Evolutionary conservation across 441 rosid species (phyloP).

Genomic region (Brassica hybrid): DNA sequence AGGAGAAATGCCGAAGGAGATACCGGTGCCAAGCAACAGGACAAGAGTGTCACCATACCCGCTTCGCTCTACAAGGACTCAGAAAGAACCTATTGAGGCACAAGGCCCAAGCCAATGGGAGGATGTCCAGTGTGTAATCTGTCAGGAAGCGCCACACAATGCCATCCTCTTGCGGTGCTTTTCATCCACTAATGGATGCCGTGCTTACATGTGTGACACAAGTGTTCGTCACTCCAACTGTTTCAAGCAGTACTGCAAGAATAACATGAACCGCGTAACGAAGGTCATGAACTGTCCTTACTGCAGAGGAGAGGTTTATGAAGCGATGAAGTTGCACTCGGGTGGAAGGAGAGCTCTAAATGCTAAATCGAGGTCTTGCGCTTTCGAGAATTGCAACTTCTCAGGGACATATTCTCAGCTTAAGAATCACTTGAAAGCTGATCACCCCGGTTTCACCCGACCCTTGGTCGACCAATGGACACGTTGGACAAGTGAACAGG

Average conservation of each 20-base stretch:
- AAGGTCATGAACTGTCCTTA: conserved; percentile 38
- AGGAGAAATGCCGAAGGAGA: conserved; percentile 14
- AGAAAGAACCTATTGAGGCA: conserved; percentile 10
- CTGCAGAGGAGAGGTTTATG: conserved; percentile 30
- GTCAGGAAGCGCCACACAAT: conserved; percentile 32
- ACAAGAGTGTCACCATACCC: conserved; percentile 54
- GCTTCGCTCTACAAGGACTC: conserved; percentile 34
- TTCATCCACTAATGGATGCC: conserved; percentile 20
- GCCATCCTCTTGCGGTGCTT: conserved; percentile 28
- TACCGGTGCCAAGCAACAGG: conserved; percentile 12
- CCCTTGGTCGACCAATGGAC: neutral
- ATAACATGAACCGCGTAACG: neutral
- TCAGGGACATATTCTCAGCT: conserved; percentile 31
- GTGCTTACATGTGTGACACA: conserved; percentile 39
- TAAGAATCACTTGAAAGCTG: conserved; percentile 9
- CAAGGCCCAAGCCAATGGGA: conserved; percentile 48
- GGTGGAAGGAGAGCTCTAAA: conserved; percentile 22
- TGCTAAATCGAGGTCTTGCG: conserved; percentile 24
- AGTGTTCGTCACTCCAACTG: conserved; percentile 14
- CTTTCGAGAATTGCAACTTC: conserved; percentile 17
- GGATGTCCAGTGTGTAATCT: conserved; percentile 21
- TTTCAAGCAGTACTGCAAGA: conserved; percentile 35
- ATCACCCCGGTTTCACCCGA: neutral
- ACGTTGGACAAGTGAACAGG: neutral
- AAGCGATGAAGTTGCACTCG: neutral